Evolutionary conservation across 2,329 filamentous ascomycete species (phyloP).

Genomic region (Ophiostoma montium): DNA sequence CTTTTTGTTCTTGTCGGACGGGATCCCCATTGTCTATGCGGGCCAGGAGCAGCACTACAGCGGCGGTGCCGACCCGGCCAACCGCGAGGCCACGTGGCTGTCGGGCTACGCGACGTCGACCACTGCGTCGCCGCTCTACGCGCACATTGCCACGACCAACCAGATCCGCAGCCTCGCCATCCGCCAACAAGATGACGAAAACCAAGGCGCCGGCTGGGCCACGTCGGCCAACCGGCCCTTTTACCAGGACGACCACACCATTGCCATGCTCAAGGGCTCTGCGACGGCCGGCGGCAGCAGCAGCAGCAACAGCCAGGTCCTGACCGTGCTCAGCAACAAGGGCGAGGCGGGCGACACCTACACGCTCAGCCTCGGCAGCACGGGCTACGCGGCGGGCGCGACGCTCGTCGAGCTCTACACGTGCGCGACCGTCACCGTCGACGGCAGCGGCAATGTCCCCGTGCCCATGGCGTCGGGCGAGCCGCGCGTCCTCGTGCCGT

Average conservation of each 20-base stretch:
- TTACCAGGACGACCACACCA: constrained; percentile 16
- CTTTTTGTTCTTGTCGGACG: constrained; percentile 25
- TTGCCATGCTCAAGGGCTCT: constrained; percentile 17
- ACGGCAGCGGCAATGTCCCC: constrained; percentile 23
- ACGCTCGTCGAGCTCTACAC: constrained; percentile 16
- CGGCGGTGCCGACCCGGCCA: constrained; percentile 31
- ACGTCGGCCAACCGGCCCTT: constrained; percentile 11
- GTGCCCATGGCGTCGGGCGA: constrained; percentile 28
- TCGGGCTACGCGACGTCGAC: constrained; percentile 31
- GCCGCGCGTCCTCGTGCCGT: constrained; percentile 9
- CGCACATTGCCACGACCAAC: constrained; percentile 25
- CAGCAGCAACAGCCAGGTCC: constrained; percentile 11
- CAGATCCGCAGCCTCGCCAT: constrained; percentile 17
- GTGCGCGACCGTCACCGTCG: constrained; percentile 16
- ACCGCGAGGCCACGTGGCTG: constrained; percentile 46
- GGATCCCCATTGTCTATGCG: constrained; percentile 51
- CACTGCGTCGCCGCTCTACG: constrained; percentile 37
- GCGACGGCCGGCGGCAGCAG: not conserved
- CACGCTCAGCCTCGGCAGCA: constrained; percentile 12
- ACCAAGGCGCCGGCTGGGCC: constrained; percentile 13
- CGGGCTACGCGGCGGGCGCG: constrained; percentile 15
- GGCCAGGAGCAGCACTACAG: constrained; percentile 49
- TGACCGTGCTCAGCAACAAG: constrained; percentile 19
- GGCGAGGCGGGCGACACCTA: constrained; percentile 15
- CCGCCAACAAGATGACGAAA: no score